Percentiles rank a stretch among this genome's conserved stretches.
Conservation (phyloP, 345 rosid species). For the Eucalyptus cloeziana region DNA sequence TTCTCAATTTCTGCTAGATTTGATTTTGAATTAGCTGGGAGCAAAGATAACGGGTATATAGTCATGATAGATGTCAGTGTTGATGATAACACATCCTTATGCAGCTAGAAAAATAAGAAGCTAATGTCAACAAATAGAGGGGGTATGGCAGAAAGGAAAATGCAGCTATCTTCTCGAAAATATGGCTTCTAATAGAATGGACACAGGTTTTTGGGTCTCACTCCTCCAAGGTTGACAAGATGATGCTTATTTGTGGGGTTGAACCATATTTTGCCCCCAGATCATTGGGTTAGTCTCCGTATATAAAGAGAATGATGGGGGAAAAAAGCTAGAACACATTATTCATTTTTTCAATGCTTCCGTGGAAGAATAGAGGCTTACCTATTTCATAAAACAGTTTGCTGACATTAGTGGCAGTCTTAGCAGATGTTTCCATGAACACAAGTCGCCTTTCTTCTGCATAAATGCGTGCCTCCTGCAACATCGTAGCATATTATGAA, state of each 20-base stretch:
- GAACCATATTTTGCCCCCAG: background rate
- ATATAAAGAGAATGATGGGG: background rate
- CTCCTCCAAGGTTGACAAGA: background rate
- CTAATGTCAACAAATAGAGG: background rate
- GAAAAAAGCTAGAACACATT: background rate
- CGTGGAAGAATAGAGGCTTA: background rate
- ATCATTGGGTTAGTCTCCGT: background rate
- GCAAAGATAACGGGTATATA: background rate
- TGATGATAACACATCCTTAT: background rate
- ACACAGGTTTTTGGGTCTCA: background rate
- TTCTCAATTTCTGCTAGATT: background rate
- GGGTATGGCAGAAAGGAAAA: background rate
- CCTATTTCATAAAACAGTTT: constrained; percentile 79
- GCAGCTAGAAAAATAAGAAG: background rate
- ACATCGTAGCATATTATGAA: background rate
- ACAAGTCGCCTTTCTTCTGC: constrained; percentile 74
- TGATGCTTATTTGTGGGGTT: background rate
- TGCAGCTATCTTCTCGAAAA: background rate
- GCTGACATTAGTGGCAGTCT: constrained; percentile 64
- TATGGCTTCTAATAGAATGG: background rate
- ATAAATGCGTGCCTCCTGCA: constrained; percentile 63
- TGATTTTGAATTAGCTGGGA: background rate
- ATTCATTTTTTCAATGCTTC: background rate
- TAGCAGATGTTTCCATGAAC: constrained; percentile 86
- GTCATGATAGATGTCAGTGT: background rate